Evolutionary conservation across 179 eudicot genomes (phyloP), one percentile per base, ranked within the genome.

Genomic region (Silene noctiflora): DNA sequence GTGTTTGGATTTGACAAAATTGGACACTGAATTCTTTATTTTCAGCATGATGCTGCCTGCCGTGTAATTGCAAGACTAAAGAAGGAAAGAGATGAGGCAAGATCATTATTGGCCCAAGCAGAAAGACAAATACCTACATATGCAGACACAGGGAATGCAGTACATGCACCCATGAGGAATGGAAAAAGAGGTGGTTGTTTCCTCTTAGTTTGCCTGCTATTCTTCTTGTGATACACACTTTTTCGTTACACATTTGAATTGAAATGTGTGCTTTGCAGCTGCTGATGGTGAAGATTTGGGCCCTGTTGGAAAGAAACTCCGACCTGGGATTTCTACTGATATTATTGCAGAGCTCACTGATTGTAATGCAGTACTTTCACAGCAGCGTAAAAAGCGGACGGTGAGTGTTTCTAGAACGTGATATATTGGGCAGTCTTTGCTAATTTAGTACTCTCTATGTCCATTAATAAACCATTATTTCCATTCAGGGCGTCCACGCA

Each of bases 11-110:
- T 44, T 42, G 12, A 69, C 31, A 33, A 20, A 12, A 17, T 35
- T 25, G 74, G 75, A 8, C 59, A 25, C 21, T 67, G 13, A 5
- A 4, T 68, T 7, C 60, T 83, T 74, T 12, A 11, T 81, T 76
- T 80, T 69, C 94, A 95, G 99, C 99, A 95, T 88, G 99, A 95
- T 89, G 97, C 99, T 27, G 99, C 99, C 71, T 93, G 99, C 85
- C 96, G 99, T 85, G 99, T 95, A 42, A 95, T 95, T 83, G 96
- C 98, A 73, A 95, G 99, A 86, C 86, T 95, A 58, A 95, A 95
- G 82, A 95, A 93, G 83, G 99, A 95, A 85, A 86, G 95, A 84
- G 99, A 95, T 70, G 99, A 95, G 82, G 95, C 99, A 63, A 85
- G 90, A 79, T 83, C 87, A 21, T 75, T 93, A 48, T 62, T 95